Evolutionary conservation across 352 stramenopile species (phyloP), one percentile per base, ranked within the genome.

Genomic region (Phytopythium montanum): DNA sequence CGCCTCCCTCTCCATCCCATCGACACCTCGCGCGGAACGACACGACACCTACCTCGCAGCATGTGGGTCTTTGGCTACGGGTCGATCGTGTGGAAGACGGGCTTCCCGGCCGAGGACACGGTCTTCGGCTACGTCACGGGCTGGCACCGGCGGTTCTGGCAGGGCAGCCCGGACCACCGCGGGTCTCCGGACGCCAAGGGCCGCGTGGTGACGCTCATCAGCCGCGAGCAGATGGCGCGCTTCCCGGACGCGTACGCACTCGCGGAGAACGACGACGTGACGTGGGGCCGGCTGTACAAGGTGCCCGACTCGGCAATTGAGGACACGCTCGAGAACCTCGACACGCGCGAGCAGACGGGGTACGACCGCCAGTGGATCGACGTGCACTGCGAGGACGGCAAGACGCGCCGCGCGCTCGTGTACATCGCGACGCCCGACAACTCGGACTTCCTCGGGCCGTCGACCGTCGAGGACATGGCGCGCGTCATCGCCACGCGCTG

Each of bases 111-210:
- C 4, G 75, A 89, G 34, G 75, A 87, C 52, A 87, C 75, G 36
- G 60, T 81, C 33, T 88, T 88, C 59, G 77, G 79, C 56, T 93
- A 88, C 71, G 85, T 95, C 19, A 69, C 91, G 31, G 88, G 88
- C 63, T 96, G 75, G 72, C 81, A 92, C 62, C 83, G 88, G 25
- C 85, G 88, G 56, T 96, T 96, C 70, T 96, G 87, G 87, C 88
- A 96, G 62, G 86, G 88, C 58, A 94, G 82, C 42, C 83, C 88
- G 0, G 85, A 95, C 66, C 88, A 96, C 68, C 85, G 88, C 60
- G 88, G 88, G 64, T 89, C 77, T 16, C 73, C 81, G 19, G 84
- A 88, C 0, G 75, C 69, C 28, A 79, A 87, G 59, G 88, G 87
- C 56, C 84, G 88, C 49, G 87, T 96, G 16, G 88, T 94, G 42